Conservation (phyloP, 345 rosid genomes). For the Viola odorata region DNA sequence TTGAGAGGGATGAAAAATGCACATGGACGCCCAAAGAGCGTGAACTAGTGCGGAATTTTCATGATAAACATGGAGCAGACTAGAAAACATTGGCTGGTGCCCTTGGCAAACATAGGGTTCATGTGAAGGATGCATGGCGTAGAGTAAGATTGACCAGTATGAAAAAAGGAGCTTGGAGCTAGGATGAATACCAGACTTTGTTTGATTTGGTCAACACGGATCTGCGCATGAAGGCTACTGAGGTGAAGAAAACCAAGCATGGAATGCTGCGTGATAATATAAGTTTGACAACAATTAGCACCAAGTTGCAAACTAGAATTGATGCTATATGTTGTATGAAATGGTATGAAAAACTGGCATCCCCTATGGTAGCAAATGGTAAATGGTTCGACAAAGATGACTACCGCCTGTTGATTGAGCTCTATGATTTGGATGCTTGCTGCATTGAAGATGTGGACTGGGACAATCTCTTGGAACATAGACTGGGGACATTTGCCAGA, state of each 20-base stretch:
- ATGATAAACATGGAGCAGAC: constrained; percentile 50
- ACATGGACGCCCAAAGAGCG: constrained; percentile 61
- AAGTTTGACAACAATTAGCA: constrained; percentile 64
- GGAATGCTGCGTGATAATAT: constrained; percentile 73
- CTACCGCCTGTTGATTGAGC: constrained; percentile 49
- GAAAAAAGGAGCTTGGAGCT: constrained; percentile 57
- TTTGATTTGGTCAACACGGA: constrained; percentile 68
- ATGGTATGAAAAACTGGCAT: constrained; percentile 58
- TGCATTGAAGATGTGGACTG: constrained; percentile 79
- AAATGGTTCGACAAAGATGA: constrained; percentile 73
- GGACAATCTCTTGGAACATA: constrained; percentile 57
- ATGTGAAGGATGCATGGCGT: constrained; percentile 74
- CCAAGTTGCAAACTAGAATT: constrained; percentile 35
- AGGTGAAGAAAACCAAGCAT: constrained; percentile 49
- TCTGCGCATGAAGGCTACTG: constrained; percentile 44
- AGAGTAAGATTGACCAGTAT: constrained; percentile 34
- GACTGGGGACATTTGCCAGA: constrained; percentile 53
- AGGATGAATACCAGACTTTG: constrained; percentile 58
- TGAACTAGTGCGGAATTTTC: constrained; percentile 33
- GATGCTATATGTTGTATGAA: constrained; percentile 40
- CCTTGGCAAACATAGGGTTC: constrained; percentile 57
- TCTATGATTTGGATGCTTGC: constrained; percentile 55
- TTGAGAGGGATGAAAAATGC: constrained; percentile 43
- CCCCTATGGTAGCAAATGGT: constrained; percentile 62
- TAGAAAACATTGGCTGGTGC: constrained; percentile 59